phyloP scores from a whole-genome alignment of 306 rosid genomes.

The Ormosia emarginata region DNA sequence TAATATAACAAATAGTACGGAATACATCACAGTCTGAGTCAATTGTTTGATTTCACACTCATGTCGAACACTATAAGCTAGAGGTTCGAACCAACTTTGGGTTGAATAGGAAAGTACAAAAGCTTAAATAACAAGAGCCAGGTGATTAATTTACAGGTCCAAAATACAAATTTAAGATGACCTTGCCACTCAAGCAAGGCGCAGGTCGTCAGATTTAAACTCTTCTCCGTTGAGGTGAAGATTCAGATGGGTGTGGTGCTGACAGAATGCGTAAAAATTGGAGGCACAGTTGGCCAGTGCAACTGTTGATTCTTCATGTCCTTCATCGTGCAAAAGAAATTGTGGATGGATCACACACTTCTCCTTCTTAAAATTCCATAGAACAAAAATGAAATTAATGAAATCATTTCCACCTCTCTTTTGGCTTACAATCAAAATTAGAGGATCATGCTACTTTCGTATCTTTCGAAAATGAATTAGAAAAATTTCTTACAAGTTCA shows the following conservation, averaged over 20 bases:
- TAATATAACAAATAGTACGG: background rate
- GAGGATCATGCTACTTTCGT: background rate
- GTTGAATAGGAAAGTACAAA: background rate
- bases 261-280: conserved; percentile 49
- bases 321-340: conserved; percentile 45
- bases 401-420: background rate
- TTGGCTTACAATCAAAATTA: background rate
- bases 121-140: conserved; percentile 14
- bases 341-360: conserved; percentile 62
- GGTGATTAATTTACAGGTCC: conserved; percentile 5
- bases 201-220: conserved; percentile 37
- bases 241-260: conserved; percentile 38
- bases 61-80: background rate
- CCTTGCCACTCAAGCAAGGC: conserved; percentile 42
- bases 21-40: background rate
- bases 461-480: background rate
- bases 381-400: background rate
- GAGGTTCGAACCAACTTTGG: background rate
- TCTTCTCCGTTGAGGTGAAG: conserved; percentile 25
- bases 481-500: conserved; percentile 41
- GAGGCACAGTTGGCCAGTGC: conserved; percentile 62
- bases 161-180: background rate
- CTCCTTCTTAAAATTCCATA: conserved; percentile 41
- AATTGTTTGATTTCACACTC: conserved; percentile 17
- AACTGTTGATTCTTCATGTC: conserved; percentile 48